Evolutionary conservation across 495 filamentous ascomycete species (phyloP).

Genomic region (Clavariopsis aquatica): DNA sequence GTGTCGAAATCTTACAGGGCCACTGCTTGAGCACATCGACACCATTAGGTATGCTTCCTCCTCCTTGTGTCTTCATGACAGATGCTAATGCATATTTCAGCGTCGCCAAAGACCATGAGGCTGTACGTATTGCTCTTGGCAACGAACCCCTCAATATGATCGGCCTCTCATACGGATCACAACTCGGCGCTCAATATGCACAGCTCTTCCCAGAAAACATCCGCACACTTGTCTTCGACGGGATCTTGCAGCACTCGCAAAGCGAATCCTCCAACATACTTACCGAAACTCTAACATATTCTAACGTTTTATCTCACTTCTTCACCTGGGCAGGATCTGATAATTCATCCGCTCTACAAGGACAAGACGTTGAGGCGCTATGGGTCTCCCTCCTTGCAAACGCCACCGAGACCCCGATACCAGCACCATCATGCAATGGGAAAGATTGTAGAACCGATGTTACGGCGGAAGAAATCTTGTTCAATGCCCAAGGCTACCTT

Average conservation of each 20-base stretch:
- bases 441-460: conserved; percentile 29
- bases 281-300: conserved; percentile 40
- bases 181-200: conserved; percentile 19
- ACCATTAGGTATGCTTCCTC: conserved; percentile 38
- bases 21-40: conserved; percentile 44
- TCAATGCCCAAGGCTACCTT: conserved; percentile 23
- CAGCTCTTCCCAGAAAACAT: conserved; percentile 18
- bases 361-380: conserved; percentile 39
- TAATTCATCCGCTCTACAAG: conserved; percentile 40
- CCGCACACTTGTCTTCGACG: conserved; percentile 20
- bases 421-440: conserved; percentile 41
- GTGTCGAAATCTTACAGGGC: conserved; percentile 46
- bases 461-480: conserved; percentile 16
- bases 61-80: not conserved
- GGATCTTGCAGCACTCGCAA: conserved; percentile 39
- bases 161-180: conserved; percentile 19
- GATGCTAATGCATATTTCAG: too few species aligned
- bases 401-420: conserved; percentile 42
- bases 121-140: conserved; percentile 47
- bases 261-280: conserved; percentile 39
- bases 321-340: conserved; percentile 41
- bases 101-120: conserved; percentile 50
- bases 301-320: conserved; percentile 44
- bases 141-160: conserved; percentile 34
- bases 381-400: conserved; percentile 37